Conservation (phyloP, 345 rosid species). For the Bruguiera parviflora region DNA sequence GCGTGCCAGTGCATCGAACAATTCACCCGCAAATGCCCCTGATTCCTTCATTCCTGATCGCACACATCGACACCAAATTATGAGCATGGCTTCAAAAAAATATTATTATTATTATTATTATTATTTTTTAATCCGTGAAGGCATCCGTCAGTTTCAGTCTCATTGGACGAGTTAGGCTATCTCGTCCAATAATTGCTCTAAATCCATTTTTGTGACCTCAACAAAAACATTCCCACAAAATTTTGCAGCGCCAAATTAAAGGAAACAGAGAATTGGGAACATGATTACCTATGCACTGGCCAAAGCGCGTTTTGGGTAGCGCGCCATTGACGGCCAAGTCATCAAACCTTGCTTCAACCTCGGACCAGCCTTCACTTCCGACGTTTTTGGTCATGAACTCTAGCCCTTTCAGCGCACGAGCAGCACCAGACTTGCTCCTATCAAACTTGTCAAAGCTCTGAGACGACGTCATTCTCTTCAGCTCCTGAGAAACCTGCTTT, state of each 20-base stretch:
- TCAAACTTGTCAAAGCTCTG: conserved; percentile 39
- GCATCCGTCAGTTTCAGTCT: no score
- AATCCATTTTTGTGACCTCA: no score
- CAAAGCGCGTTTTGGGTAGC: conserved; percentile 57
- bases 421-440: conserved; percentile 58
- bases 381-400: conserved; percentile 50
- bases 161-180: no score
- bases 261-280: neutral
- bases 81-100: no score
- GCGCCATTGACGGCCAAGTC: conserved; percentile 45
- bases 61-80: neutral
- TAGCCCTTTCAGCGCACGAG: conserved; percentile 63
- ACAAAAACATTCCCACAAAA: neutral
- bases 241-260: no score
- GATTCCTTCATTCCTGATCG: conserved; percentile 78
- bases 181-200: no score
- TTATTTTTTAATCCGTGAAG: no score
- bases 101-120: no score
- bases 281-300: conserved; percentile 64
- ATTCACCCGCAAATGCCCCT: conserved; percentile 53
- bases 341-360: conserved; percentile 53
- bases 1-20: conserved; percentile 66
- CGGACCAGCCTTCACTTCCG: conserved; percentile 56
- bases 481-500: conserved; percentile 57
- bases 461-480: conserved; percentile 49